These are phyloP conservation scores for Tetracladium marchalianum DNA, from an alignment of 495 filamentous ascomycete species.

Conservation along the genomic window DNA sequence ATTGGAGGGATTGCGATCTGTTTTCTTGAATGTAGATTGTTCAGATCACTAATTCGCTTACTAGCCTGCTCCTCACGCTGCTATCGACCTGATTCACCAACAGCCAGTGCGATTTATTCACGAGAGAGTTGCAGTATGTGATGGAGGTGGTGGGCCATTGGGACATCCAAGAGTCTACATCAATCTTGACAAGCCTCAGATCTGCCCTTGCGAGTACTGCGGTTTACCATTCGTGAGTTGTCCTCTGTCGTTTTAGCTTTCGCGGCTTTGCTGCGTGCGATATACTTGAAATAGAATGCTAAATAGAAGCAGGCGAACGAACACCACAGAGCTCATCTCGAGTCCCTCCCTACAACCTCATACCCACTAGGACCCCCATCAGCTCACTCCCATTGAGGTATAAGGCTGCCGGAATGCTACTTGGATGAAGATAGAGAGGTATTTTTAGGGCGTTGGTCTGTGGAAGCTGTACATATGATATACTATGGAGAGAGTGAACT, in stretches of 20 bases:
- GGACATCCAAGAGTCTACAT: conserved; percentile 94
- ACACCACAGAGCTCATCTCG: conserved; percentile 69
- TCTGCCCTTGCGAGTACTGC: conserved; percentile 83
- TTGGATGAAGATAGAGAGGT: conserved; percentile 38
- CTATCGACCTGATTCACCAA: conserved; percentile 92
- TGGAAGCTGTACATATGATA: conserved; percentile 14
- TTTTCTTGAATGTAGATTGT: background rate
- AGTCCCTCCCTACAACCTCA: conserved; percentile 66
- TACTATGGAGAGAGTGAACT: background rate
- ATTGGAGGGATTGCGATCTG: background rate
- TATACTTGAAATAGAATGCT: background rate
- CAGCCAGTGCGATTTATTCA: conserved; percentile 90
- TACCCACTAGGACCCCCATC: conserved; percentile 54
- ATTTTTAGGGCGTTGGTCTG: conserved; percentile 1
- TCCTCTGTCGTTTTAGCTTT: background rate
- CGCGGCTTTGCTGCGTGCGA: background rate
- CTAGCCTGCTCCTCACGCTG: conserved; percentile 78
- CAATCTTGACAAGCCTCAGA: conserved; percentile 95
- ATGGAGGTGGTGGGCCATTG: conserved; percentile 85
- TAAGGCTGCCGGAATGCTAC: conserved; percentile 27
- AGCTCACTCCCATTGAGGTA: too few relatives aligned
- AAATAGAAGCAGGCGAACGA: conserved; percentile 60
- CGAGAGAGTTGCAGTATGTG: conserved; percentile 70
- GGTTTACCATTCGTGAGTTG: conserved; percentile 84
- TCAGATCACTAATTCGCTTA: conserved; percentile 2